Conservation (phyloP, 495 filamentous ascomycete genomes). For the Viridothelium virens region DNA sequence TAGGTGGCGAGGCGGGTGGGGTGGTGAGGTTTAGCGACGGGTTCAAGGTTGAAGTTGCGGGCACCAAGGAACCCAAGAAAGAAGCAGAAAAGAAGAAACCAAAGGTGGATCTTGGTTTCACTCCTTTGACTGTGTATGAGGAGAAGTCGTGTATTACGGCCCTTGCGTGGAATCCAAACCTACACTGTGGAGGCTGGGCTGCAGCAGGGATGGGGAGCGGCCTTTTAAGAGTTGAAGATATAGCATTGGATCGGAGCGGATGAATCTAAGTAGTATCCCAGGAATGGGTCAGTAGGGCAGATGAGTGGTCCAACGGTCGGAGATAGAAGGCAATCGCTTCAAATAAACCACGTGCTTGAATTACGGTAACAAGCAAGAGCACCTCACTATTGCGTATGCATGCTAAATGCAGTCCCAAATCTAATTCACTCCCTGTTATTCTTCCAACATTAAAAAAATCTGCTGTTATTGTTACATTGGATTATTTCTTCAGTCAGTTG, state of each 20-base stretch:
- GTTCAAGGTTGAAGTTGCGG: not conserved
- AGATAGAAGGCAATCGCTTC: not conserved
- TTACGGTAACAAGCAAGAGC: no score
- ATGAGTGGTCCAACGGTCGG: not conserved
- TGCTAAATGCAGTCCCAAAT: no score
- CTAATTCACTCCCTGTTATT: no score
- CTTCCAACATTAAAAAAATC: no score
- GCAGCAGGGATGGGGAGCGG: constrained; percentile 55
- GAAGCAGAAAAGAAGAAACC: constrained; percentile 34
- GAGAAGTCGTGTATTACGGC: constrained; percentile 49
- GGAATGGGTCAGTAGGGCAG: not conserved
- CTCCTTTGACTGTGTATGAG: constrained; percentile 47
- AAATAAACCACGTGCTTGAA: no score
- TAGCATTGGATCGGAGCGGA: constrained; percentile 33
- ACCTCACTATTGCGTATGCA: no score
- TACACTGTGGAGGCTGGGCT: constrained; percentile 55
- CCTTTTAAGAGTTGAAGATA: constrained; percentile 60
- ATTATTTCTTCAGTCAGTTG: no score
- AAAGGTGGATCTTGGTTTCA: not conserved
- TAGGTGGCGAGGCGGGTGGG: not conserved
- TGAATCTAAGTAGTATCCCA: not conserved
- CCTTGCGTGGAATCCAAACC: constrained; percentile 61
- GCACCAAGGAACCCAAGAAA: not conserved
- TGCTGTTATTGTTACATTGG: no score
- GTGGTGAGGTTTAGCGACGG: not conserved